These are phyloP conservation scores for Penstemon newberryi DNA, from an alignment of 257 asterid genomes.

Conservation along the genomic window DNA sequence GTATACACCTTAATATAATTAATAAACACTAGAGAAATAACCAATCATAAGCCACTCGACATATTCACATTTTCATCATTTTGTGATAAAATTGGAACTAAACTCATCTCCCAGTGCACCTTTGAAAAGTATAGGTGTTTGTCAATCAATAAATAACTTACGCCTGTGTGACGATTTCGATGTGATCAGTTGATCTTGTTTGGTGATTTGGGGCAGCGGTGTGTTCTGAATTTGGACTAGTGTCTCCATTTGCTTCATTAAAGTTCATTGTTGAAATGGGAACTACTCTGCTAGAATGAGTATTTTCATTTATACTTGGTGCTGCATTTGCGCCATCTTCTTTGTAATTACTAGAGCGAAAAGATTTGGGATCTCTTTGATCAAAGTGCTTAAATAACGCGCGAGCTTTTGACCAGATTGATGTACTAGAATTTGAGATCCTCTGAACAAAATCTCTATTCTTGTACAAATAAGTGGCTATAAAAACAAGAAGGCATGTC, in stretches of 20 bases:
- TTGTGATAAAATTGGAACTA: too few species aligned
- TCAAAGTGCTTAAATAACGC: slow-evolving; percentile 37
- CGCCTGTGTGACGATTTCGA: too few species aligned
- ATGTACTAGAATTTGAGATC: slow-evolving; percentile 26
- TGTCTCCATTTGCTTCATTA: background rate
- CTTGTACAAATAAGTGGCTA: slow-evolving; percentile 29
- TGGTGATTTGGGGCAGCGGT: background rate
- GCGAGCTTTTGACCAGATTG: slow-evolving; percentile 31
- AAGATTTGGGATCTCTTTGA: slow-evolving; percentile 28
- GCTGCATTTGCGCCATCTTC: slow-evolving; percentile 1
- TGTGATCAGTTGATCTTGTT: background rate
- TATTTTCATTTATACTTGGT: background rate
- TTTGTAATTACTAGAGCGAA: background rate
- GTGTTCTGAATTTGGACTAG: slow-evolving; percentile 5
- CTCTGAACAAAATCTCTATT: slow-evolving; percentile 31
- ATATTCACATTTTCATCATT: too few species aligned
- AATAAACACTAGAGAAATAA: too few species aligned
- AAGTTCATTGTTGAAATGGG: background rate
- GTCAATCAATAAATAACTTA: too few species aligned
- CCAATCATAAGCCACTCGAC: too few species aligned
- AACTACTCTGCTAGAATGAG: slow-evolving; percentile 13
- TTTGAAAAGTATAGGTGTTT: too few species aligned
- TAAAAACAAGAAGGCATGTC: slow-evolving; percentile 26
- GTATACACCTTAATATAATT: too few species aligned
- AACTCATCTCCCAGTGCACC: too few species aligned